Percentiles rank a stretch among this genome's conserved stretches.
Evolutionary conservation across 202 grass and related monocot species (phyloP).

Genomic region (Schoenoplectus triqueter): DNA sequence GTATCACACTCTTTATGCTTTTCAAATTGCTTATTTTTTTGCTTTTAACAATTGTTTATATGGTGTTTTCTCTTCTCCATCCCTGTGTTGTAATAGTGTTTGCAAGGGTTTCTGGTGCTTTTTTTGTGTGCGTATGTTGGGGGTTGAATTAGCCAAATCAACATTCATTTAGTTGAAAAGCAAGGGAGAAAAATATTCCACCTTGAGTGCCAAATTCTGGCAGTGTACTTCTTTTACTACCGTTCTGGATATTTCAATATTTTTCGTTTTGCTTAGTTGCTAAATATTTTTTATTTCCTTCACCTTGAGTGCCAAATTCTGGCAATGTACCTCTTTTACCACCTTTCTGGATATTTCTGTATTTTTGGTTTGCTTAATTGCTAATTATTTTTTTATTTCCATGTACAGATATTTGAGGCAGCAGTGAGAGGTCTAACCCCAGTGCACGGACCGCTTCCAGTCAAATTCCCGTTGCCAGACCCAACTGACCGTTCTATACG

Average conservation of each 20-base stretch:
- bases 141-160: background rate
- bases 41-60: background rate
- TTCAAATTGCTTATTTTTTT: background rate
- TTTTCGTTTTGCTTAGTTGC: no score
- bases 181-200: background rate
- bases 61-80: background rate
- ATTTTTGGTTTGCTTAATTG: background rate
- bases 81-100: constrained; percentile 5
- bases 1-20: background rate
- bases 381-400: constrained; percentile 27
- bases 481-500: constrained; percentile 59
- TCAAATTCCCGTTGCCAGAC: constrained; percentile 81
- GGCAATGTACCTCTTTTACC: no score
- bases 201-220: no score
- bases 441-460: constrained; percentile 64
- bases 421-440: constrained; percentile 69
- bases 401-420: constrained; percentile 55
- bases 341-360: background rate
- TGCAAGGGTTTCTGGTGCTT: background rate
- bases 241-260: no score
- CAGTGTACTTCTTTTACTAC: no score
- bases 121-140: background rate
- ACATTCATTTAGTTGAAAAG: background rate
- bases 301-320: no score
- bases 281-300: no score